Percentiles rank a stretch among this genome's conserved stretches.
Evolutionary conservation across 2,329 filamentous ascomycete genomes (phyloP).

Genomic region (Arthroderma uncinatum): DNA sequence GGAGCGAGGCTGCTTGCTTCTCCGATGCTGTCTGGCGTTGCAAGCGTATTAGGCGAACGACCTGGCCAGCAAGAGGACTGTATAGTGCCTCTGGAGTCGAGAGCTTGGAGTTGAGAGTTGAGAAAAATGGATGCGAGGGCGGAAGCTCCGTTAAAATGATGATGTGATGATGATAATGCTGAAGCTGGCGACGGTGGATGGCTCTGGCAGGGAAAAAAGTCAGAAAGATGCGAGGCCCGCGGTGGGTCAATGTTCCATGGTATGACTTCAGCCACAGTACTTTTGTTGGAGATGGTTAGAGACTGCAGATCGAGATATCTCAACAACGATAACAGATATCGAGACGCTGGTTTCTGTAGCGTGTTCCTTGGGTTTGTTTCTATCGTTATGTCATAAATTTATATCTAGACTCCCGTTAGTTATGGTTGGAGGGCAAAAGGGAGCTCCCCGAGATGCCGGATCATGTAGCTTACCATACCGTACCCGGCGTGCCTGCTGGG

Average conservation of each 20-base stretch:
- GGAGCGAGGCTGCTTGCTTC: not conserved
- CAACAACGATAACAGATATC: not conserved
- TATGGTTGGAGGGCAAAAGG: not conserved
- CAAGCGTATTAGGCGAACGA: not conserved
- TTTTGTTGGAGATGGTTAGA: not conserved
- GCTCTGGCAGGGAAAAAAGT: not conserved
- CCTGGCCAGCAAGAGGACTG: not conserved
- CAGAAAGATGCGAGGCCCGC: slow-evolving; percentile 2
- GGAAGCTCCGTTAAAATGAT: not conserved
- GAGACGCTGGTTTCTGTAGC: not conserved
- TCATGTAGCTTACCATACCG: not conserved
- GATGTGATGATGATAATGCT: not conserved
- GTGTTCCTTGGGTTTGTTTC: not conserved
- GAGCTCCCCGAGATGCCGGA: not conserved
- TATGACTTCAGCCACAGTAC: not conserved
- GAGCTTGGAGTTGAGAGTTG: not conserved
- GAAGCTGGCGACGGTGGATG: not conserved
- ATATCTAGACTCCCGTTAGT: not conserved
- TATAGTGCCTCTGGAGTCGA: not conserved
- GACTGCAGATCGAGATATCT: not conserved
- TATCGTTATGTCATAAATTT: not conserved
- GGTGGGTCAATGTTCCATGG: slow-evolving; percentile 2
- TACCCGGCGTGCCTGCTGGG: slow-evolving; percentile 1
- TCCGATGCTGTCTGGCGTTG: not conserved
- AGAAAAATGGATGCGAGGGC: slow-evolving; percentile 8